A percentile compares a stretch with the other conserved stretches of the same genome.
Conservation (phyloP, 768 basidiomycete species). For the Roridomyces roridus region DNA sequence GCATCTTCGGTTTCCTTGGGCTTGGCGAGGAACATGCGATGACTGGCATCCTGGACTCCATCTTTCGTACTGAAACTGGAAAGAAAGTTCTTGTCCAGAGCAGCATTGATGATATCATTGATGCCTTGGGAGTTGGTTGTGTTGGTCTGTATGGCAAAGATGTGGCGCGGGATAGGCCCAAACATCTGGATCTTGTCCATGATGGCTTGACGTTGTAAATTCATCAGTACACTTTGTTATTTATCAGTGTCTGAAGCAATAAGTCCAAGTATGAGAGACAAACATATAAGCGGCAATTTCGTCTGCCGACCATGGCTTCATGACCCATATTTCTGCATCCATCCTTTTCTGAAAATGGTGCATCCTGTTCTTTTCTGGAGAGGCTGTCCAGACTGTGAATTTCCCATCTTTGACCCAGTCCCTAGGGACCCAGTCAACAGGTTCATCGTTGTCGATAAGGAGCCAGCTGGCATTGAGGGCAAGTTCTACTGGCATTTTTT, state of each 20-base stretch:
- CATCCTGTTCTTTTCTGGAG: background rate
- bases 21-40: slow-evolving; percentile 1
- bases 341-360: background rate
- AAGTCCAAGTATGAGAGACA: slow-evolving; percentile 4
- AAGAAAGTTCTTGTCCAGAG: background rate
- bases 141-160: background rate
- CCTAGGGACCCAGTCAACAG: background rate
- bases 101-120: background rate
- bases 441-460: slow-evolving; percentile 13
- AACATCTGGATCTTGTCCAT: background rate
- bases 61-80: slow-evolving; percentile 1
- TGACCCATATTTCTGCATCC: background rate
- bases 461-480: slow-evolving; percentile 7
- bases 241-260: background rate
- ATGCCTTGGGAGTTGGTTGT: background rate
- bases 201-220: too few relatives aligned
- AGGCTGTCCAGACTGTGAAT: slow-evolving; percentile 10
- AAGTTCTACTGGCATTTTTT: background rate
- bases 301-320: slow-evolving; percentile 7
- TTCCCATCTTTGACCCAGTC: background rate
- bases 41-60: too few relatives aligned
- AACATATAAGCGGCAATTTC: slow-evolving; percentile 11
- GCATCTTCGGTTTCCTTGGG: background rate
- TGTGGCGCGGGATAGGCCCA: slow-evolving; percentile 4
- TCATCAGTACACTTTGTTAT: slow-evolving; percentile 6